Evolutionary conservation across 2,329 filamentous ascomycete genomes (phyloP).

Genomic region (Aspergillus flavus): DNA sequence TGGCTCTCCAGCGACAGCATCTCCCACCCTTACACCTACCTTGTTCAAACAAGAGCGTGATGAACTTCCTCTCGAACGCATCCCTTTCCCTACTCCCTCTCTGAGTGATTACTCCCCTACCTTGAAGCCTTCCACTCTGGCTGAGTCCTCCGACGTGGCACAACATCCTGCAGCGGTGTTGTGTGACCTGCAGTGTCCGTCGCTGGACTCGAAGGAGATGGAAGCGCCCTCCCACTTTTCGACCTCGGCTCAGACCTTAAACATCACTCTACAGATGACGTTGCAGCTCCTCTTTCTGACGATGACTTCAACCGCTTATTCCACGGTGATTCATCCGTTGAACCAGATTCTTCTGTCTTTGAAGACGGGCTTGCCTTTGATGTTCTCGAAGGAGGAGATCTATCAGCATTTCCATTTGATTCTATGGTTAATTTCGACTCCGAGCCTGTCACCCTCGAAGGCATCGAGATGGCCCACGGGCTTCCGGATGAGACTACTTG

Average conservation of each 20-base stretch:
- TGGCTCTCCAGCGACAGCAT: conserved; percentile 35
- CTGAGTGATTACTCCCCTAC: conserved; percentile 43
- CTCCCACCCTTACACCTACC: conserved; percentile 44
- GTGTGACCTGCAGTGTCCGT: conserved; percentile 99
- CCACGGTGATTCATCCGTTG: conserved; percentile 67
- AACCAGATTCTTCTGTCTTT: conserved; percentile 74
- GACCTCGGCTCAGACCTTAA: conserved; percentile 41
- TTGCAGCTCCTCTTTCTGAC: conserved; percentile 68
- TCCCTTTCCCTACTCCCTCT: conserved; percentile 44
- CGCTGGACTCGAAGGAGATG: conserved; percentile 62
- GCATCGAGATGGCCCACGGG: conserved; percentile 48
- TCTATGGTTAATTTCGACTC: conserved; percentile 58
- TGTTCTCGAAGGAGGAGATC: conserved; percentile 57
- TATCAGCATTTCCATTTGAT: conserved; percentile 56
- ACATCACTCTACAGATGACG: conserved; percentile 59
- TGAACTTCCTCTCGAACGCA: conserved; percentile 44
- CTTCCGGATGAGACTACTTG: conserved; percentile 54
- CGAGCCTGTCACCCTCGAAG: conserved; percentile 50
- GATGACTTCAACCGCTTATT: conserved; percentile 64
- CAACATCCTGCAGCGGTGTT: conserved; percentile 99
- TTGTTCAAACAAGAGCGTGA: conserved; percentile 49
- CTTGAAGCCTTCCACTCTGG: conserved; percentile 46
- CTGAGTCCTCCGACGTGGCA: conserved; percentile 83
- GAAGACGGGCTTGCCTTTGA: conserved; percentile 76
- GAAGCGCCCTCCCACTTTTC: conserved; percentile 48